phyloP scores from a whole-genome alignment of 1,284 basidiomycete genomes.

The Bjerkandera adusta region DNA sequence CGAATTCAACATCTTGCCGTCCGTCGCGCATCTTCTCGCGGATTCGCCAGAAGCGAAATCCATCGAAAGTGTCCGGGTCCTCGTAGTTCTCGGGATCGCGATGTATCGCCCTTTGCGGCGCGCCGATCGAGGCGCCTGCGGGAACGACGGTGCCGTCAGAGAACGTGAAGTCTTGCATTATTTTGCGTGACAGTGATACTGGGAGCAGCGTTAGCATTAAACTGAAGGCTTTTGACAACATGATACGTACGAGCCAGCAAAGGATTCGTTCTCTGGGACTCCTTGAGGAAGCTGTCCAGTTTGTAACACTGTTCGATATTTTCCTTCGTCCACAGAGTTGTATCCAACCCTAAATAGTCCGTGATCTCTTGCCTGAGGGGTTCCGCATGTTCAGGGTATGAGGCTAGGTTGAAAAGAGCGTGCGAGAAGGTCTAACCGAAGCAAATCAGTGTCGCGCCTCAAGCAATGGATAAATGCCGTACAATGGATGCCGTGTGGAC shows the following conservation, averaged over 20 bases:
- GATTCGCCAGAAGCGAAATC: background rate
- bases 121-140: background rate
- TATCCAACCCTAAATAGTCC: background rate
- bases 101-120: constrained; percentile 1
- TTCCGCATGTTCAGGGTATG: background rate
- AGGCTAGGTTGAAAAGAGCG: background rate
- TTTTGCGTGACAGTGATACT: background rate
- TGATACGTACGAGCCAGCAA: constrained; percentile 1
- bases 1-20: background rate
- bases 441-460: background rate
- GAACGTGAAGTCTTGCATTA: background rate
- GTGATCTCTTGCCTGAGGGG: background rate
- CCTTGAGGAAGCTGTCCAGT: constrained; percentile 5
- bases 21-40: background rate
- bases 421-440: constrained; percentile 2
- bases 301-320: constrained; percentile 1
- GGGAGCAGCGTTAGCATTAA: background rate
- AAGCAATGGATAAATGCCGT: background rate
- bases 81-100: background rate
- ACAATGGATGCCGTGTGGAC: constrained; percentile 2
- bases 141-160: constrained; percentile 5
- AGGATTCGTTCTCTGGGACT: background rate
- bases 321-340: constrained; percentile 1
- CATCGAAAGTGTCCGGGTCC: constrained; percentile 1
- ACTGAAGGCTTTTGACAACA: no score